Base-by-base conservation (phyloP, 2,329 filamentous ascomycete genomes). In the Paraphoma sp. region DNA sequence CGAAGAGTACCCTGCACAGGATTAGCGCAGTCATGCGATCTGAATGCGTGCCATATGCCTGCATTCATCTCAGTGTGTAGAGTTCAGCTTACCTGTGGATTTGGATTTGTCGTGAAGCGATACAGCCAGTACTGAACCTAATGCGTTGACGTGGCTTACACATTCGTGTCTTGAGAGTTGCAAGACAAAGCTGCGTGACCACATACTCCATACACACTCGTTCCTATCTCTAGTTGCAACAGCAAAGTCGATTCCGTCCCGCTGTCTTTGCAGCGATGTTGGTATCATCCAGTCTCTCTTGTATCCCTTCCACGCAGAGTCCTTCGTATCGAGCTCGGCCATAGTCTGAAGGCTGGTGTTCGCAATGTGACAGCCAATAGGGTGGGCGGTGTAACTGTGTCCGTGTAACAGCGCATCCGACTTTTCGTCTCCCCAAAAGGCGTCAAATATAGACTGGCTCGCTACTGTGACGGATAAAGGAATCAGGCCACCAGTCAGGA, bases 371-470 rank as follows among this genome's bases (percentile, higher is more conserved):
- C 91, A 96, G 0, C 92, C 92, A 1, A 95, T 84, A 0, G 92
- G 84, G 73, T 96, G 91, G 9, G 92, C 92, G 0, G 92, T 96
- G 76, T 96, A 96, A 73, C 90, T 94, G 72, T 96, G 92, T 0
- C 92, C 92, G 65, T 96, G 92, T 3, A 96, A 79, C 5, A 96
- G 77, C 0, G 92, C 92, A 63, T 94, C 90, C 0, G 85, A 87
- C 77, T 95, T 96, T 47, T 92, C 87, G 1, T 85, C 80, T 50
- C 88, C 88, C 11, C 85, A 79, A 69, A 96, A 96, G 0, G 86
- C 85, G 1, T 86, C 70, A 74, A 93, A 95, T 45, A 96, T 88
- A 56, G 82, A 83, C 56, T 92, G 82, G 36, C 89, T 92, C 0
- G 92, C 90, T 4, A 91, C 78, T 0, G 92, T 96, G 0, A 88